Percentiles rank a stretch among this genome's conserved stretches.
phyloP scores from a whole-genome alignment of 176 grass and related monocot species.

The Triticum monococcum region DNA sequence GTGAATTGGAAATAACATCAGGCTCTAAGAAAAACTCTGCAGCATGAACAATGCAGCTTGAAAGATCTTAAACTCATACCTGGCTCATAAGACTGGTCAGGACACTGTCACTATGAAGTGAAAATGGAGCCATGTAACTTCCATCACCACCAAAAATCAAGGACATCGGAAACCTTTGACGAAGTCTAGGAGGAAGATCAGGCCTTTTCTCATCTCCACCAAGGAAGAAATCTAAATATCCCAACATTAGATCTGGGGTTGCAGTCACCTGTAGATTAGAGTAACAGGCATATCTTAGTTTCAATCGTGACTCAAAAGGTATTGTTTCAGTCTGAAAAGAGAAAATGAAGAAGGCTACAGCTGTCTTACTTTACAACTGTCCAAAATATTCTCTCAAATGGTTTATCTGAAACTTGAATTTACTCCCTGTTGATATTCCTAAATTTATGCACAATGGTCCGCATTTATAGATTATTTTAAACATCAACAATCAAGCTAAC shows the following conservation, averaged over 20 bases:
- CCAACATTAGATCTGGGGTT: conserved; percentile 92
- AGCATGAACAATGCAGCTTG: conserved; percentile 3
- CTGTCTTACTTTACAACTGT: not conserved
- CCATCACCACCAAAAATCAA: conserved; percentile 96
- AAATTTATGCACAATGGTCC: conserved; percentile 13
- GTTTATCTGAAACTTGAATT: conserved; percentile 7
- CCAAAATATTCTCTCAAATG: not conserved
- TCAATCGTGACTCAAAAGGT: not conserved
- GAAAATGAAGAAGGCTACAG: not conserved
- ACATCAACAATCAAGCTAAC: not conserved
- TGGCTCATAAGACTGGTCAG: conserved; percentile 98
- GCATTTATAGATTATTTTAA: conserved; percentile 3
- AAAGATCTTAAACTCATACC: conserved; percentile 46
- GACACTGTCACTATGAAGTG: conserved; percentile 94
- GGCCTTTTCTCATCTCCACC: conserved; percentile 98
- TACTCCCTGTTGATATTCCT: not conserved
- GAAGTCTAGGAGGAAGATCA: conserved; percentile 94
- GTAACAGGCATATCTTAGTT: conserved; percentile 17
- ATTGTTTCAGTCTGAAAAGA: not conserved
- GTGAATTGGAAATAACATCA: conserved; percentile 21
- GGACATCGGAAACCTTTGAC: conserved; percentile 91
- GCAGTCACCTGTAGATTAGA: conserved; percentile 71
- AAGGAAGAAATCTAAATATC: conserved; percentile 98
- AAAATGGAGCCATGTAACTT: conserved; percentile 99
- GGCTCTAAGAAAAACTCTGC: not conserved